These are phyloP conservation scores for Fistulifera pelliculosa DNA, from an alignment of 108 stramenopile genomes.

Conservation along the genomic window DNA sequence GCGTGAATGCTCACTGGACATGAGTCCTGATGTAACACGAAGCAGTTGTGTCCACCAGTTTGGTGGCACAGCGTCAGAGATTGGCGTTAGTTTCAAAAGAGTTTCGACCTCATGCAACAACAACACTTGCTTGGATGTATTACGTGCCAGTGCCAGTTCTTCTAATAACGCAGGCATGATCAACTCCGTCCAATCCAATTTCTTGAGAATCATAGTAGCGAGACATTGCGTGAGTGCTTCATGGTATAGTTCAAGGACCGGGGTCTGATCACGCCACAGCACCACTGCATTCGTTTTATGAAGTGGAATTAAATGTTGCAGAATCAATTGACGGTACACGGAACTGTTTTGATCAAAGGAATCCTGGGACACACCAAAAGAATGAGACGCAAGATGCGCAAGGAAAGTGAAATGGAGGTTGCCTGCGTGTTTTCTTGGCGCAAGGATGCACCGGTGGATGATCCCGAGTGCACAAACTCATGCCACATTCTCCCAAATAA, in stretches of 20 bases:
- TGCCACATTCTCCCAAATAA: slow-evolving; percentile 32
- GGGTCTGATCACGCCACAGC: slow-evolving; percentile 78
- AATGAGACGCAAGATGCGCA: slow-evolving; percentile 45
- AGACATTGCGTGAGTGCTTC: slow-evolving; percentile 66
- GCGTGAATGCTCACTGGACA: slow-evolving; percentile 74
- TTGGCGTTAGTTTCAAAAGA: slow-evolving; percentile 33
- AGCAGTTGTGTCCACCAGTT: slow-evolving; percentile 12
- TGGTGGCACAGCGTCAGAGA: slow-evolving; percentile 4
- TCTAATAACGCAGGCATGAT: slow-evolving; percentile 49
- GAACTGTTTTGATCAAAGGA: neutral
- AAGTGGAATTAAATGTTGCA: slow-evolving; percentile 59
- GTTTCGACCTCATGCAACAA: slow-evolving; percentile 79
- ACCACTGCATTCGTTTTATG: slow-evolving; percentile 76
- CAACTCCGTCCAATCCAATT: slow-evolving; percentile 27
- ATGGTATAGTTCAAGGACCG: slow-evolving; percentile 67
- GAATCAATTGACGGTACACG: slow-evolving; percentile 22
- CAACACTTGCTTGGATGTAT: slow-evolving; percentile 72
- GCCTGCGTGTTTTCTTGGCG: slow-evolving; percentile 57
- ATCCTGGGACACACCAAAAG: slow-evolving; percentile 28
- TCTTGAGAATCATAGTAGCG: slow-evolving; percentile 38
- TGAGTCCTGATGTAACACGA: slow-evolving; percentile 39
- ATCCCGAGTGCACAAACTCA: slow-evolving; percentile 12
- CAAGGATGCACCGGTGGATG: slow-evolving; percentile 13
- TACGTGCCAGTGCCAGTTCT: slow-evolving; percentile 54
- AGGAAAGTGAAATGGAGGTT: slow-evolving; percentile 42